These are phyloP conservation scores for Nepenthes mirabilis DNA, from an alignment of 148 eudicot species.

Conservation along the genomic window DNA sequence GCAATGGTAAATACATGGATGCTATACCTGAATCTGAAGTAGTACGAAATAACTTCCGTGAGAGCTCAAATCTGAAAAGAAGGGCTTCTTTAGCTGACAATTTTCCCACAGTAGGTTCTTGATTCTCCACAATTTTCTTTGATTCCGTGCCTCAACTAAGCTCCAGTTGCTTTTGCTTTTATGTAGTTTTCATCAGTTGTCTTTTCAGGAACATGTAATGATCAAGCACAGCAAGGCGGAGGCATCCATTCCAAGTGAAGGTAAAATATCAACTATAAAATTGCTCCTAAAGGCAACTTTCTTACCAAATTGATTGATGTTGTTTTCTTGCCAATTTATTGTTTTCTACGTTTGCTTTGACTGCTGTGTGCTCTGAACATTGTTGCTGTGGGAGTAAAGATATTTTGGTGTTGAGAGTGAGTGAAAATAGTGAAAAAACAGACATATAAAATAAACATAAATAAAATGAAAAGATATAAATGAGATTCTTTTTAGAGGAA, in stretches of 20 bases:
- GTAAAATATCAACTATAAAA: conserved; percentile 5
- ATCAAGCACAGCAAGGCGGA: conserved; percentile 26
- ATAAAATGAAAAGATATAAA: too few relatives aligned
- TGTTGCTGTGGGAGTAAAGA: neutral
- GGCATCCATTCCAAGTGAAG: conserved; percentile 11
- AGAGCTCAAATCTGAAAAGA: conserved; percentile 34
- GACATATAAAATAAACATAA: too few relatives aligned
- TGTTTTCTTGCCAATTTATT: too few relatives aligned
- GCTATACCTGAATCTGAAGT: conserved; percentile 12
- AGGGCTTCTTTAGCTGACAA: conserved; percentile 30
- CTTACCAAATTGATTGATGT: too few relatives aligned
- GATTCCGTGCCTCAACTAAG: neutral
- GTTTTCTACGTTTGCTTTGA: neutral
- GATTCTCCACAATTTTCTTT: neutral
- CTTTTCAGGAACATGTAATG: conserved; percentile 24
- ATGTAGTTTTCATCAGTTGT: neutral
- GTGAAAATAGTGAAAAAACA: too few relatives aligned
- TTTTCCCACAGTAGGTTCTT: conserved; percentile 25
- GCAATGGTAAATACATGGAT: conserved; percentile 11
- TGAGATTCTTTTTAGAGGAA: too few relatives aligned
- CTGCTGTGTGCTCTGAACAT: too few relatives aligned
- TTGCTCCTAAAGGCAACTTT: neutral
- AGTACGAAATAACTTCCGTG: conserved; percentile 8
- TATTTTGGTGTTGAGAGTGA: neutral
- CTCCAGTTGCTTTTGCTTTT: neutral